phyloP scores from a whole-genome alignment of 257 asterid genomes.

The Hygrophila difformis region DNA sequence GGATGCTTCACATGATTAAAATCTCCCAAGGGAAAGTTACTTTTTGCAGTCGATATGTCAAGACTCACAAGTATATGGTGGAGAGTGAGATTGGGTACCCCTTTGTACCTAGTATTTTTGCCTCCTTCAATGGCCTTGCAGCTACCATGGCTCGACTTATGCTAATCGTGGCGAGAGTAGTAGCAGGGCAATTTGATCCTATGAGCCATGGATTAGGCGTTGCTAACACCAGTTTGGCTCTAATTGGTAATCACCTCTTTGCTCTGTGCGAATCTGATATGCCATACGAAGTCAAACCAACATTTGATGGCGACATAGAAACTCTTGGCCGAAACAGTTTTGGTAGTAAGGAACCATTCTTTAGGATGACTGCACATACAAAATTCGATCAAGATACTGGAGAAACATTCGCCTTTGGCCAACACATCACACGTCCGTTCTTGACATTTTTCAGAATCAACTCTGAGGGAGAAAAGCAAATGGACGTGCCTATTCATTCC shows the following conservation, averaged over 20 bases:
- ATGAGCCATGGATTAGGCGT: conserved; percentile 26
- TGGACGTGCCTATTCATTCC: conserved; percentile 34
- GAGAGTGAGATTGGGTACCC: conserved; percentile 26
- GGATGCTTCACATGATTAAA: conserved; percentile 50
- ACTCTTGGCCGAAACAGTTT: conserved; percentile 41
- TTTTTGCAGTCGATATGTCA: conserved; percentile 41
- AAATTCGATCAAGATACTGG: conserved; percentile 28
- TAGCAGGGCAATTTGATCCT: conserved; percentile 27
- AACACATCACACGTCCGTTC: conserved; percentile 25
- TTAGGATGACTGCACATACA: conserved; percentile 45
- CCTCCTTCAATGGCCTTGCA: conserved; percentile 29
- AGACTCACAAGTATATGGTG: conserved; percentile 31
- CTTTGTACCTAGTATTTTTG: conserved; percentile 28
- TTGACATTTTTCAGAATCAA: conserved; percentile 25
- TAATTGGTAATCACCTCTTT: conserved; percentile 28
- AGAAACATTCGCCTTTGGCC: conserved; percentile 30
- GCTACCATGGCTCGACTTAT: conserved; percentile 16
- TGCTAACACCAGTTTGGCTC: conserved; percentile 41
- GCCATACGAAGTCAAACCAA: conserved; percentile 29
- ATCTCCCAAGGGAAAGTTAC: conserved; percentile 34
- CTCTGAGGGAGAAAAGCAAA: conserved; percentile 24
- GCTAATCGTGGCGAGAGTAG: conserved; percentile 17
- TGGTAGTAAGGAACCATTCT: conserved; percentile 5
- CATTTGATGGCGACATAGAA: conserved; percentile 26
- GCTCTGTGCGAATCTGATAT: conserved; percentile 44